These are phyloP conservation scores for Aspergillus hancockii DNA, from an alignment of 495 filamentous ascomycete genomes.

Conservation along the genomic window DNA sequence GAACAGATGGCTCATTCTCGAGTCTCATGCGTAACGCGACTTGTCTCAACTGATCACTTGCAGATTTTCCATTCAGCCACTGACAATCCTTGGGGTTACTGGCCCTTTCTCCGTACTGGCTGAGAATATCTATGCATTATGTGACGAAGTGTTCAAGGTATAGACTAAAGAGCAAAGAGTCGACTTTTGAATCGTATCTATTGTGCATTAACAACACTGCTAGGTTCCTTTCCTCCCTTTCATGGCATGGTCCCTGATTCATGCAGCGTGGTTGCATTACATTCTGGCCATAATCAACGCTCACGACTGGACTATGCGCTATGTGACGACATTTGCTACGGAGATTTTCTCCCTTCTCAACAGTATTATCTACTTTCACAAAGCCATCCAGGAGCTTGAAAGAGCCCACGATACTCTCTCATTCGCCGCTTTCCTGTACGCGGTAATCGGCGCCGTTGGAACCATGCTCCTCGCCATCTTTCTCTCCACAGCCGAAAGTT, in stretches of 20 bases:
- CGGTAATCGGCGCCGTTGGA: slow-evolving; percentile 67
- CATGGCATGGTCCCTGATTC: slow-evolving; percentile 75
- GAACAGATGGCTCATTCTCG: neutral
- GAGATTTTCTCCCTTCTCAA: slow-evolving; percentile 74
- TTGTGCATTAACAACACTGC: neutral
- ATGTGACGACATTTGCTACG: slow-evolving; percentile 70
- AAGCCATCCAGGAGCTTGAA: slow-evolving; percentile 69
- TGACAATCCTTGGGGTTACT: slow-evolving; percentile 72
- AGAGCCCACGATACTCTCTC: slow-evolving; percentile 58
- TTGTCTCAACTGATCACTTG: neutral
- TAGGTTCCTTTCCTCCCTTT: slow-evolving; percentile 68
- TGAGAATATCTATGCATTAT: slow-evolving; percentile 68
- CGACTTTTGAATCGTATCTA: slow-evolving; percentile 3
- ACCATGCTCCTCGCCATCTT: slow-evolving; percentile 69
- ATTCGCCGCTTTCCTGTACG: slow-evolving; percentile 70
- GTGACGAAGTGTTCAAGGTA: slow-evolving; percentile 58
- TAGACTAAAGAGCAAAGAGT: slow-evolving; percentile 4
- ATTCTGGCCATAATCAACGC: slow-evolving; percentile 71
- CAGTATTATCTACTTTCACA: slow-evolving; percentile 75
- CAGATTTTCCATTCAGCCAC: slow-evolving; percentile 67
- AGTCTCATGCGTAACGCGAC: neutral
- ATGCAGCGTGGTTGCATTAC: slow-evolving; percentile 70
- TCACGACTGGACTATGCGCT: slow-evolving; percentile 77
- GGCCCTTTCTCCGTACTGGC: slow-evolving; percentile 74
- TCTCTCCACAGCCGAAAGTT: slow-evolving; percentile 63